Base-by-base conservation (phyloP, 2,329 filamentous ascomycete species). In the Teratosphaeriaceae sp. region DNA sequence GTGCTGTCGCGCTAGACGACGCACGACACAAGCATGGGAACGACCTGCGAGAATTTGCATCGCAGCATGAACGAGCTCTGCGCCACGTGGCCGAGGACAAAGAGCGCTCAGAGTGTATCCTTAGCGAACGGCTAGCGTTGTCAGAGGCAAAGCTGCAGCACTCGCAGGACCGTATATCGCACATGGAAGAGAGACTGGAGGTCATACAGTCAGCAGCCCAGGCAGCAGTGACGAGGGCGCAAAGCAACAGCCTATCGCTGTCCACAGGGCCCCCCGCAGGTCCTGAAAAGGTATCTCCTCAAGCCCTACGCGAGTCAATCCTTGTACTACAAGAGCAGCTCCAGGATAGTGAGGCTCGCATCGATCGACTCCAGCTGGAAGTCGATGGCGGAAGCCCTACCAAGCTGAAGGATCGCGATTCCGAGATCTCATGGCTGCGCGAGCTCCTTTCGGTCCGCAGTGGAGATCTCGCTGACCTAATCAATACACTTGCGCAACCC, bases 321-420 rank as follows among this genome's bases (percentile, higher is more conserved):
- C 82, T 94, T 66, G 92, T 96, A 15, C 74, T 98, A 20, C 92
- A 98, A 67, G 90, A 97, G 64, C 92, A 98, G 65, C 76, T 98
- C 5, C 92, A 97, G 64, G 88, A 92, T 55, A 88, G 92, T 41
- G 92, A 98, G 68, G 78, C 84, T 47, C 82, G 80, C 29, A 94
- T 97, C 53, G 92, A 98, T 62, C 79, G 84, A 49, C 81, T 97
- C 11, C 87, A 95, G 65, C 76, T 82, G 40, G 74, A 81, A 40
- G 71, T 88, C 6, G 88, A 94, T 55, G 82, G 81, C 7, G 85
- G 95, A 30, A 84, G 87, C 0, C 78, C 85, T 2, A 75, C 71
- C 39, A 95, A 92, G 69, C 80, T 97, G 55, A 84, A 87, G 53
- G 94, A 96, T 66, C 84, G 85, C 27, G 88, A 97, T 51, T 88